Conservation (phyloP, 805 yeast species). For the Pichia membranifaciens region DNA sequence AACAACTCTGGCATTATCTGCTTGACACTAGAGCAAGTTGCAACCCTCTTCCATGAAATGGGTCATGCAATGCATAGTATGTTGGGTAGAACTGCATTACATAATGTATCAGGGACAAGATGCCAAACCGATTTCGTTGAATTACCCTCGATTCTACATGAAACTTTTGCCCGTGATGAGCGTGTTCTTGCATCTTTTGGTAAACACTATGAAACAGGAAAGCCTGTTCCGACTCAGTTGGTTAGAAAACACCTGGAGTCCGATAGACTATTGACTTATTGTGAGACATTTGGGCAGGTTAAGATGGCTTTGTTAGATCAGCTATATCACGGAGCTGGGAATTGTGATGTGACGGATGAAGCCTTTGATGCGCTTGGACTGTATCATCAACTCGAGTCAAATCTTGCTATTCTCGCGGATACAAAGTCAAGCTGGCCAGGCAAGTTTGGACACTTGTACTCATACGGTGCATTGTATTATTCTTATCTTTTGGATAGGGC, state of each 20-base stretch:
- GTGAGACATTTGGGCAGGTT: slow-evolving; percentile 81
- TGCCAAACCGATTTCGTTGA: slow-evolving; percentile 97
- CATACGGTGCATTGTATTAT: slow-evolving; percentile 92
- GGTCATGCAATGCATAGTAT: slow-evolving; percentile 98
- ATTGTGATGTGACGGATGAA: slow-evolving; percentile 25
- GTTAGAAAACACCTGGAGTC: slow-evolving; percentile 42
- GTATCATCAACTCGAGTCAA: slow-evolving; percentile 61
- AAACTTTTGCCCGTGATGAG: slow-evolving; percentile 78
- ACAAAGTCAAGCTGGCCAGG: slow-evolving; percentile 83
- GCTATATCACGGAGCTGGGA: slow-evolving; percentile 51
- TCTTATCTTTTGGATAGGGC: slow-evolving; percentile 89
- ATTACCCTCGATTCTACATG: slow-evolving; percentile 94
- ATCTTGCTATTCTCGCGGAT: slow-evolving; percentile 60
- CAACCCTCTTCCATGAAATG: slow-evolving; percentile 96
- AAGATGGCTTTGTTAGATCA: slow-evolving; percentile 90
- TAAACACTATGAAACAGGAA: slow-evolving; percentile 61
- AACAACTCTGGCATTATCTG: slow-evolving; percentile 36
- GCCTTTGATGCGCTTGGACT: slow-evolving; percentile 52
- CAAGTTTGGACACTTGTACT: slow-evolving; percentile 85
- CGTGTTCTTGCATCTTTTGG: slow-evolving; percentile 72
- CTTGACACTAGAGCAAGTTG: slow-evolving; percentile 71
- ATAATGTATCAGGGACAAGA: slow-evolving; percentile 90
- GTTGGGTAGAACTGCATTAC: slow-evolving; percentile 86
- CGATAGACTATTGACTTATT: slow-evolving; percentile 48
- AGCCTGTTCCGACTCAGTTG: slow-evolving; percentile 46